phyloP scores from a whole-genome alignment of 1,139 yeast species.

The Blastobotrys proliferans region DNA sequence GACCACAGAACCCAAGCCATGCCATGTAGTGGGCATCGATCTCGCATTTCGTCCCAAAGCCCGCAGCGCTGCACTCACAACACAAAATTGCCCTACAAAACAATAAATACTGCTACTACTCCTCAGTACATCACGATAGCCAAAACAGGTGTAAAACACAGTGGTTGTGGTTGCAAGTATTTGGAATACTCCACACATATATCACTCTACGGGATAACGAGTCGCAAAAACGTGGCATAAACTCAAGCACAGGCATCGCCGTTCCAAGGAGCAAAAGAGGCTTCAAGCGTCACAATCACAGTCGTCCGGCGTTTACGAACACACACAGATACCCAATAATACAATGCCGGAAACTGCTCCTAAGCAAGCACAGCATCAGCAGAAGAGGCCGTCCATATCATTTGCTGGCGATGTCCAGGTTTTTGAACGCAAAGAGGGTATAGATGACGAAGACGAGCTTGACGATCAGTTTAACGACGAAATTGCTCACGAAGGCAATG shows the following conservation, averaged over 20 bases:
- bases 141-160: no score
- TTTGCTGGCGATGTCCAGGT: conserved; percentile 11
- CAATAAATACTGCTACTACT: no score
- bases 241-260: conserved; percentile 1
- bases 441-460: conserved; percentile 1
- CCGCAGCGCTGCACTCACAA: no score
- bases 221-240: conserved; percentile 5
- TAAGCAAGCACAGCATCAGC: neutral
- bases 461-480: neutral
- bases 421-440: neutral
- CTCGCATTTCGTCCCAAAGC: no score
- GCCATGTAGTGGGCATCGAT: no score
- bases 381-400: conserved; percentile 5
- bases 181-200: no score
- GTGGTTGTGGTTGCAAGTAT: no score
- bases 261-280: conserved; percentile 1
- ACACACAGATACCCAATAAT: neutral
- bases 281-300: neutral
- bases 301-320: no score
- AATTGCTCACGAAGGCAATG: neutral
- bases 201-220: no score
- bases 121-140: no score
- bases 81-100: no score
- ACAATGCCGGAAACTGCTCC: neutral
- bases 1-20: no score